Conservation (phyloP, 306 rosid species). For the Quercus berberidifolia region DNA sequence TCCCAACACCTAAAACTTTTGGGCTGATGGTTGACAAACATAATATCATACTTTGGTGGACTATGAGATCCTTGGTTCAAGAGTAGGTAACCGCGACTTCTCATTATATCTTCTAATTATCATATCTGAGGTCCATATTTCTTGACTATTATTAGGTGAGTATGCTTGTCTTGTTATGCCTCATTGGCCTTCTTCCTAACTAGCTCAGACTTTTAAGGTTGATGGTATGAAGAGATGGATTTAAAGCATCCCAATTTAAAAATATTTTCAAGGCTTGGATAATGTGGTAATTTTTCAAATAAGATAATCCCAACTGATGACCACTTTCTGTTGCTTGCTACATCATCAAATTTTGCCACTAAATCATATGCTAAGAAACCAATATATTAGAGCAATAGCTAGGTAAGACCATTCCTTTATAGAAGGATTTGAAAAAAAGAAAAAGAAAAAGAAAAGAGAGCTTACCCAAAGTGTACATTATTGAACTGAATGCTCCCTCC, state of each 20-base stretch:
- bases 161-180: neutral
- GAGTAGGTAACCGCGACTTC: neutral
- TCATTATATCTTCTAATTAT: neutral
- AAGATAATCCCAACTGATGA: neutral
- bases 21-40: neutral
- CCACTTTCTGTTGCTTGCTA: neutral
- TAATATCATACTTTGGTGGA: neutral
- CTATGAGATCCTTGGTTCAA: neutral
- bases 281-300: neutral
- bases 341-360: neutral
- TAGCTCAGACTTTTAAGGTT: neutral
- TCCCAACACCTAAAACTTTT: neutral
- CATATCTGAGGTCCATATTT: neutral
- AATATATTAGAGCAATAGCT: neutral
- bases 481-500: constrained; percentile 78
- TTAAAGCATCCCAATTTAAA: neutral
- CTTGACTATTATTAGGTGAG: neutral
- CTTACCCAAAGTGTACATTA: constrained; percentile 79
- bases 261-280: neutral
- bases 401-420: neutral
- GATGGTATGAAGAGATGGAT: neutral
- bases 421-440: neutral
- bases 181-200: neutral
- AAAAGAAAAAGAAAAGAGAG: constrained; percentile 1
- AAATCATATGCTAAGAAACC: neutral